These are phyloP conservation scores for Yamadazyma oceani DNA, from an alignment of 1,139 yeast species.

Conservation along the genomic window DNA sequence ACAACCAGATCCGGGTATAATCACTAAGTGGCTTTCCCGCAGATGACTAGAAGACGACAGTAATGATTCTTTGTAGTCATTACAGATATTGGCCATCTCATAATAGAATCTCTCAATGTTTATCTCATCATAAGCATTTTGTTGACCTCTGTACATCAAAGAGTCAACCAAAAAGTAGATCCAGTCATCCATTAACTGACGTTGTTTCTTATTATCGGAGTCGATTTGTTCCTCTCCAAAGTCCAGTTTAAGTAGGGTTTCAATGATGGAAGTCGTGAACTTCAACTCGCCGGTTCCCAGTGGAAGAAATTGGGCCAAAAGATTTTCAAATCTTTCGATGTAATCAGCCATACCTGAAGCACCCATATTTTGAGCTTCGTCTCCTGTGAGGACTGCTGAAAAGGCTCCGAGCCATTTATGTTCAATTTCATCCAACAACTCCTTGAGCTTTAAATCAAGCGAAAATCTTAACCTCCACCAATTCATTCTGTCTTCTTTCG, in stretches of 20 bases:
- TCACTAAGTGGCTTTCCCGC: constrained; percentile 53
- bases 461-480: constrained; percentile 81
- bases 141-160: constrained; percentile 61
- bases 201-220: constrained; percentile 31
- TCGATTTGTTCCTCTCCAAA: constrained; percentile 13
- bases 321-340: constrained; percentile 3
- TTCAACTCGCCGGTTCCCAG: constrained; percentile 3
- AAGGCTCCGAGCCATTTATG: constrained; percentile 82
- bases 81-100: constrained; percentile 32
- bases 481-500: constrained; percentile 59
- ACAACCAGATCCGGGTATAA: constrained; percentile 67
- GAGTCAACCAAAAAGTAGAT: constrained; percentile 62
- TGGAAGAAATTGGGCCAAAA: constrained; percentile 11
- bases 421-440: constrained; percentile 61
- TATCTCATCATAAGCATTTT: constrained; percentile 62
- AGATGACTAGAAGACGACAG: not conserved
- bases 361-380: too few species aligned
- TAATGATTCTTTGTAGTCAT: not conserved
- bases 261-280: not conserved
- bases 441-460: constrained; percentile 57
- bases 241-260: constrained; percentile 35
- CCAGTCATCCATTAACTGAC: constrained; percentile 51
- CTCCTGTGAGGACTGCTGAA: constrained; percentile 50
- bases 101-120: constrained; percentile 55
- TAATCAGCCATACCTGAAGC: not conserved